These are phyloP conservation scores for Bauhinia variegata DNA, from an alignment of 306 rosid species.

Conservation along the genomic window DNA sequence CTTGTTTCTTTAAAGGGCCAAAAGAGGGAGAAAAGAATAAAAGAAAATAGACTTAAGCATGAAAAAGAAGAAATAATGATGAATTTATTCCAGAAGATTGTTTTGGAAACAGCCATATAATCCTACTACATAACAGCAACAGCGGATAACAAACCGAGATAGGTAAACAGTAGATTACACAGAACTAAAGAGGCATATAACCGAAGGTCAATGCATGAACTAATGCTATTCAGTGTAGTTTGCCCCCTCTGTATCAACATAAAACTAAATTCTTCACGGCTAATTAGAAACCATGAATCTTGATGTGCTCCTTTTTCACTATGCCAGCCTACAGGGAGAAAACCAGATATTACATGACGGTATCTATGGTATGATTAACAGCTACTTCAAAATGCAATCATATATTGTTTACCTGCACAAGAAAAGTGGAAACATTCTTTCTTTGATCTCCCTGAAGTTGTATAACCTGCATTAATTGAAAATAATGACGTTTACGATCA, in stretches of 20 bases:
- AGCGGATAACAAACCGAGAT: conserved; percentile 20
- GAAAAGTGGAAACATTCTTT: conserved; percentile 62
- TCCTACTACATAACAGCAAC: conserved; percentile 36
- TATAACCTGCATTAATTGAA: conserved; percentile 51
- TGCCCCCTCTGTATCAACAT: conserved; percentile 27
- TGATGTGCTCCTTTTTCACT: conserved; percentile 65
- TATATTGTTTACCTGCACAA: conserved; percentile 52
- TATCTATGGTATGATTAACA: conserved; percentile 1
- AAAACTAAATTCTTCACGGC: conserved; percentile 25
- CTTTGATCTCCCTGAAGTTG: conserved; percentile 73
- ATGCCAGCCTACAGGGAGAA: conserved; percentile 51
- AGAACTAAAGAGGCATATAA: conserved; percentile 26
- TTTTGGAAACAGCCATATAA: conserved; percentile 36
- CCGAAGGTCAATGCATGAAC: conserved; percentile 25
- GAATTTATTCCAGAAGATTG: conserved; percentile 38
- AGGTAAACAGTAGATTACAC: conserved; percentile 5
- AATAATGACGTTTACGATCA: conserved; percentile 18
- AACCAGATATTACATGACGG: neutral
- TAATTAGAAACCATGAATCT: conserved; percentile 61
- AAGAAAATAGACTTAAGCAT: neutral
- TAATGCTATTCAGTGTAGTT: conserved; percentile 28
- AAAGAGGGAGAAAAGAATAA: neutral
- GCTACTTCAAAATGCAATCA: neutral
- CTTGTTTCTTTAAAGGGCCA: conserved; percentile 6
- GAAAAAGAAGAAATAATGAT: conserved; percentile 25